phyloP scores from a whole-genome alignment of 2,329 filamentous ascomycete genomes.

The Drechslerella stenobrocha region DNA sequence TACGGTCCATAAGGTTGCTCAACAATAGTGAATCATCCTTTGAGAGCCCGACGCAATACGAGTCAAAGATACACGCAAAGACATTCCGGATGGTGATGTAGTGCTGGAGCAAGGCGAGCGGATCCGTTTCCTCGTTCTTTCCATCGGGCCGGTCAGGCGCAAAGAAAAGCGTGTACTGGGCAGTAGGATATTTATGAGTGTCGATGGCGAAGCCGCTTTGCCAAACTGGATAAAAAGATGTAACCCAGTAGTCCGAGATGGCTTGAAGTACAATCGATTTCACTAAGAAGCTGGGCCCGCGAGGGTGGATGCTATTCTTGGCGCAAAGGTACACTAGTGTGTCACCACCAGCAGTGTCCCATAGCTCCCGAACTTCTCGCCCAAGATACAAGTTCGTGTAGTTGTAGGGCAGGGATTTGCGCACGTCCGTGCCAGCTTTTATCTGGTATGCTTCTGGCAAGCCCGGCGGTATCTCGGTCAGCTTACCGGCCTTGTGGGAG shows the following conservation, averaged over 20 bases:
- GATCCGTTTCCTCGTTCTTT: slow-evolving; percentile 36
- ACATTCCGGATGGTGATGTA: slow-evolving; percentile 45
- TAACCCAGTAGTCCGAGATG: slow-evolving; percentile 36
- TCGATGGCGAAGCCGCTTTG: slow-evolving; percentile 39
- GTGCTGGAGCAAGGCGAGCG: slow-evolving; percentile 19
- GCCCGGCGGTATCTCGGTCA: neutral
- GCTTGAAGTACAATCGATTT: slow-evolving; percentile 18
- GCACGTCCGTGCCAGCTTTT: slow-evolving; percentile 19
- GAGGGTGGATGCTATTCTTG: slow-evolving; percentile 14
- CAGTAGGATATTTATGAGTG: slow-evolving; percentile 21
- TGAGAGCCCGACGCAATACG: slow-evolving; percentile 26
- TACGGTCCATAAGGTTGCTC: slow-evolving; percentile 35
- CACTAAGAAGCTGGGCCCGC: slow-evolving; percentile 33
- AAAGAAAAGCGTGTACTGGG: slow-evolving; percentile 37
- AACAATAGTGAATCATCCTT: slow-evolving; percentile 35
- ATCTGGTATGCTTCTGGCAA: slow-evolving; percentile 29
- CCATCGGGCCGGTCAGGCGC: slow-evolving; percentile 29
- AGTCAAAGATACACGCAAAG: slow-evolving; percentile 45
- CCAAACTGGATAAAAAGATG: slow-evolving; percentile 37
- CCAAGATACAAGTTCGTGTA: slow-evolving; percentile 27
- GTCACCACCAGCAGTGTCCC: slow-evolving; percentile 32
- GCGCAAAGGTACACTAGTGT: slow-evolving; percentile 41
- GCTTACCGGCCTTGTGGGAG: neutral
- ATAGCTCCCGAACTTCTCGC: slow-evolving; percentile 19
- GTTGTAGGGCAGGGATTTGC: slow-evolving; percentile 27